Evolutionary conservation across 2,329 filamentous ascomycete species (phyloP).

Genomic region (Emericellopsis atlantica): DNA sequence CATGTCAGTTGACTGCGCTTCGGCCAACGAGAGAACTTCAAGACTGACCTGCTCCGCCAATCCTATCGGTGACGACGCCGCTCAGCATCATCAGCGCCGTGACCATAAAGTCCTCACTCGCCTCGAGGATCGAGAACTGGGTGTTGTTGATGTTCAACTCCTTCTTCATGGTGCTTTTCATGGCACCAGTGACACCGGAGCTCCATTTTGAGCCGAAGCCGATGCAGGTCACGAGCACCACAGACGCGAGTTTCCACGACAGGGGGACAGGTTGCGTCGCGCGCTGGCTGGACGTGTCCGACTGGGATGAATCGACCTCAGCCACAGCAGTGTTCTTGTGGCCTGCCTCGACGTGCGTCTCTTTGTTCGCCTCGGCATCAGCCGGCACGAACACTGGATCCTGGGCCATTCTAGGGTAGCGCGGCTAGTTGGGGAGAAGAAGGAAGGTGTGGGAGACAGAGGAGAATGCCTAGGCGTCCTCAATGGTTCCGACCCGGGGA

Average conservation of each 20-base stretch:
- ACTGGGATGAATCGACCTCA: neutral
- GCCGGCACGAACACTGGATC: neutral
- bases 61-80: conserved; percentile 41
- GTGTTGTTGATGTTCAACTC: conserved; percentile 42
- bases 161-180: conserved; percentile 47
- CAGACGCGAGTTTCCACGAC: conserved; percentile 15
- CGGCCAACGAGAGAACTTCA: neutral
- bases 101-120: conserved; percentile 47
- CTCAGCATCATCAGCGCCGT: conserved; percentile 37
- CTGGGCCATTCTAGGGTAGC: too few relatives aligned
- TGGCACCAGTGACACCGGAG: conserved; percentile 39
- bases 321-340: neutral
- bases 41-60: conserved; percentile 35
- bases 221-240: conserved; percentile 34
- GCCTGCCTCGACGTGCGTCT: neutral
- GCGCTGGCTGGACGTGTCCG: neutral
- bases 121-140: conserved; percentile 41
- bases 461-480: too few relatives aligned
- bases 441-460: too few relatives aligned
- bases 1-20: neutral
- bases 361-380: neutral
- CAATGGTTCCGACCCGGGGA: too few relatives aligned
- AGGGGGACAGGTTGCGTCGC: conserved; percentile 4
- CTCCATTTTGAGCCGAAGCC: conserved; percentile 46
- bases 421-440: too few relatives aligned